Conservation (phyloP, 768 basidiomycete species). For the Ramaria sp. region DNA sequence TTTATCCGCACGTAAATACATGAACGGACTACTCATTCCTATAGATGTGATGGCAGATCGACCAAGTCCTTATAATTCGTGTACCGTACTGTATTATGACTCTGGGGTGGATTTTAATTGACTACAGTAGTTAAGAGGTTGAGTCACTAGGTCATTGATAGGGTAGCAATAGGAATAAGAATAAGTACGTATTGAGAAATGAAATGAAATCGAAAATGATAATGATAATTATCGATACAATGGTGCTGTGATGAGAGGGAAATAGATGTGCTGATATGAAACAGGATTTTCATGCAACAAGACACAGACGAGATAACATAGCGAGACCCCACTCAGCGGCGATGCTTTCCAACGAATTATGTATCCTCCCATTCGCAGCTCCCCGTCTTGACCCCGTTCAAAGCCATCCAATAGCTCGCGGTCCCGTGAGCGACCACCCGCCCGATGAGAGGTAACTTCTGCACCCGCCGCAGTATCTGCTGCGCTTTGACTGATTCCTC, state of each 20-base stretch:
- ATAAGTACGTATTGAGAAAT: background rate
- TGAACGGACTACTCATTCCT: too few species aligned
- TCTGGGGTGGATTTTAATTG: too few species aligned
- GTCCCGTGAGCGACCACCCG: constrained; percentile 12
- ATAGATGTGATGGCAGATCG: too few species aligned
- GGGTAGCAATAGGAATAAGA: too few species aligned
- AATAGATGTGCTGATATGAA: background rate
- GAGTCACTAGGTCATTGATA: too few species aligned
- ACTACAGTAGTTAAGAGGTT: too few species aligned
- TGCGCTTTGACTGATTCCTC: background rate
- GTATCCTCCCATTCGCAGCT: constrained; percentile 10
- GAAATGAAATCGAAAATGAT: background rate
- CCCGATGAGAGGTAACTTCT: constrained; percentile 10
- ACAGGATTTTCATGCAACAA: background rate
- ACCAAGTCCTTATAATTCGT: too few species aligned
- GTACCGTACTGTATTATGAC: too few species aligned
- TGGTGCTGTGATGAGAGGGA: background rate
- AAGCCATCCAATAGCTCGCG: constrained; percentile 12
- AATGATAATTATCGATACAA: background rate
- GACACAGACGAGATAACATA: background rate
- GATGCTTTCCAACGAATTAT: too few species aligned
- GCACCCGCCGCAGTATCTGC: background rate
- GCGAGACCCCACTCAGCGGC: background rate
- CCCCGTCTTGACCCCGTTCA: constrained; percentile 10
- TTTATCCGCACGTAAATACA: too few species aligned